Evolutionary conservation across 768 basidiomycete genomes (phyloP).

Genomic region (Tricholoma flavovirens): DNA sequence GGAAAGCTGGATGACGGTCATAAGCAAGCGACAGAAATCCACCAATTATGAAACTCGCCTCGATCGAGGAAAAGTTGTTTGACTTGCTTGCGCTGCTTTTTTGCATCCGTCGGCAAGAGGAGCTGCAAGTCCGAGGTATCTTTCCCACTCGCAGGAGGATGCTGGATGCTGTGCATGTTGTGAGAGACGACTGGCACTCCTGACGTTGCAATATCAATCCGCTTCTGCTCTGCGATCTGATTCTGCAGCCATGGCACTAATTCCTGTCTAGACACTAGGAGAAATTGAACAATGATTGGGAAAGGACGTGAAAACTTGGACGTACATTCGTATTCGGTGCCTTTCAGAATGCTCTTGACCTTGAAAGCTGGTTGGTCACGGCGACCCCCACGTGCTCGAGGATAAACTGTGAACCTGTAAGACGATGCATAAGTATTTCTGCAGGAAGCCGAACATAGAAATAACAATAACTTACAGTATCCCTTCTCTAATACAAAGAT

Average conservation of each 20-base stretch:
- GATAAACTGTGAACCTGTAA: conserved; percentile 37
- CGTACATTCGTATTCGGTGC: conserved; percentile 70
- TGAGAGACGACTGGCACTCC: conserved; percentile 47
- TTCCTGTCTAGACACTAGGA: conserved; percentile 35
- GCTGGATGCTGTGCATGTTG: conserved; percentile 26
- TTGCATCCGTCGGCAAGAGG: conserved; percentile 62
- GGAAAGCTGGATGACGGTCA: conserved; percentile 48
- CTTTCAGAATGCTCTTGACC: conserved; percentile 76
- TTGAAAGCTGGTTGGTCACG: conserved; percentile 69
- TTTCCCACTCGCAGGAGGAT: conserved; percentile 30
- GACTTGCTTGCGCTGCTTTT: conserved; percentile 68
- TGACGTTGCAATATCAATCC: conserved; percentile 59
- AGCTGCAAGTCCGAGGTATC: conserved; percentile 45
- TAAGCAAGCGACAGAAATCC: not conserved
- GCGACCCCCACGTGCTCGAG: conserved; percentile 47
- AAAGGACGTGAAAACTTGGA: not conserved
- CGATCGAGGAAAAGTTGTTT: conserved; percentile 66
- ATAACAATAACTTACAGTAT: conserved; percentile 57
- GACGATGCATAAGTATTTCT: not conserved
- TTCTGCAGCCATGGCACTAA: conserved; percentile 71
- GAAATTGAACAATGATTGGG: not conserved
- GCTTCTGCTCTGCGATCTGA: conserved; percentile 75
- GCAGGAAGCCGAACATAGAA: not conserved
- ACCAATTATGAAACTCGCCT: conserved; percentile 34
- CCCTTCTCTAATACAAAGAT: conserved; percentile 72